These are phyloP conservation scores for Pseudogymnoascus sp. DNA, from an alignment of 2,329 filamentous ascomycete species.

Conservation along the genomic window DNA sequence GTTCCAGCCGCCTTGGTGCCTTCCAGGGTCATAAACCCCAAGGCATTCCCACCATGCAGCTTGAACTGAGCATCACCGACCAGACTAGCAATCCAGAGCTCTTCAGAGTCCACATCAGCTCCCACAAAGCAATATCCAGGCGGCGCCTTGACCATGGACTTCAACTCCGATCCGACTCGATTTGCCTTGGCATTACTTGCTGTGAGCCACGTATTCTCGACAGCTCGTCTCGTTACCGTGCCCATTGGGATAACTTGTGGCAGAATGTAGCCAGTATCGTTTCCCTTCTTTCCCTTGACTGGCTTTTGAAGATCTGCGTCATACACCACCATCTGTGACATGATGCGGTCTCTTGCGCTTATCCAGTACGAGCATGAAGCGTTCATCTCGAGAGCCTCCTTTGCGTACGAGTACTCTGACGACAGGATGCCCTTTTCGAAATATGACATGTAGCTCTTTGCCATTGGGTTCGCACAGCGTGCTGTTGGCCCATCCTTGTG, in stretches of 20 bases:
- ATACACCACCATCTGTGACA: conserved; percentile 91
- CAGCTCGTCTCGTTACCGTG: conserved; percentile 85
- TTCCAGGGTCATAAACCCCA: conserved; percentile 98
- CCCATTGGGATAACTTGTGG: conserved; percentile 98
- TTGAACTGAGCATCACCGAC: conserved; percentile 93
- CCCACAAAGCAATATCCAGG: conserved; percentile 90
- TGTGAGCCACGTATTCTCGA: conserved; percentile 97
- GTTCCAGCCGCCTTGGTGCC: conserved; percentile 91
- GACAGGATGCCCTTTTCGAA: conserved; percentile 85
- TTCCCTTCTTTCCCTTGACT: conserved; percentile 18
- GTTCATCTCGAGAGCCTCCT: conserved; percentile 96
- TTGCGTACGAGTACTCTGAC: conserved; percentile 83
- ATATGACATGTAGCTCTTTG: conserved; percentile 82
- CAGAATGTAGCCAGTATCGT: conserved; percentile 68
- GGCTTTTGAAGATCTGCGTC: conserved; percentile 48
- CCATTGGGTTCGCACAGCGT: conserved; percentile 78
- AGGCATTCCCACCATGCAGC: conserved; percentile 90
- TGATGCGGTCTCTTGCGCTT: conserved; percentile 86
- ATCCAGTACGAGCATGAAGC: conserved; percentile 99
- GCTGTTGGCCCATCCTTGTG: conserved; percentile 90
- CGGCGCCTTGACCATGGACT: conserved; percentile 91
- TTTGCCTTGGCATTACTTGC: conserved; percentile 96
- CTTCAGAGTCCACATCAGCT: conserved; percentile 93
- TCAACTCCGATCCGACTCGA: conserved; percentile 90
- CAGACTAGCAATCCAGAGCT: conserved; percentile 95